These are phyloP conservation scores for Trichothecium roseum DNA, from an alignment of 2,329 filamentous ascomycete species.

Conservation along the genomic window DNA sequence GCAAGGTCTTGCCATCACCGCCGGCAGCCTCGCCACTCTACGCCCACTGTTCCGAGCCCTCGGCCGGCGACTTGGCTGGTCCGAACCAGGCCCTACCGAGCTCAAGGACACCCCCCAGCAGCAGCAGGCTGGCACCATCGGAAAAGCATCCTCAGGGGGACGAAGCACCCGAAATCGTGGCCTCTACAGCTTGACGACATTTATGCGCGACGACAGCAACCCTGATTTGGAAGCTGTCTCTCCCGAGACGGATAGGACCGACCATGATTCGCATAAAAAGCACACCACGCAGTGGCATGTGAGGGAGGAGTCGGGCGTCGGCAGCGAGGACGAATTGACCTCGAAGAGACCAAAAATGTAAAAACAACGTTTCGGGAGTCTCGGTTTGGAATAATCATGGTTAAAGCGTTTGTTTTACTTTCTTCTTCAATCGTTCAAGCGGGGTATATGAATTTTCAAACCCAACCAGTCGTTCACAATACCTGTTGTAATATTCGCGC, in stretches of 20 bases:
- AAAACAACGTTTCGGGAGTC: too few relatives aligned
- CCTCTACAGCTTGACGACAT: constrained; percentile 17
- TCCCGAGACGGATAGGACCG: constrained; percentile 5
- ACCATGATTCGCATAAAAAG: background rate
- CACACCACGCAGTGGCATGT: too few relatives aligned
- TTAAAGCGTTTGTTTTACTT: too few relatives aligned
- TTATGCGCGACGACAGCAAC: constrained; percentile 12
- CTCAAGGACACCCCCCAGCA: constrained; percentile 9
- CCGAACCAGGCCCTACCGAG: constrained; percentile 10
- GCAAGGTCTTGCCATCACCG: constrained; percentile 35
- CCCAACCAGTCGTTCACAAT: too few relatives aligned
- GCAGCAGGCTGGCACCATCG: constrained; percentile 7
- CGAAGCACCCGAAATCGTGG: constrained; percentile 5
- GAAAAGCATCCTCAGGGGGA: background rate
- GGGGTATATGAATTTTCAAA: too few relatives aligned
- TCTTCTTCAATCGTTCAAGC: too few relatives aligned
- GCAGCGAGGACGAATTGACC: too few relatives aligned
- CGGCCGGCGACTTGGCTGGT: constrained; percentile 19
- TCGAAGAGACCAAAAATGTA: too few relatives aligned
- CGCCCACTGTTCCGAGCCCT: constrained; percentile 29
- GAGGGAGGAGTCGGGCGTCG: too few relatives aligned
- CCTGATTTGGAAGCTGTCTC: too few relatives aligned
- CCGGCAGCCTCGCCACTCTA: constrained; percentile 35
- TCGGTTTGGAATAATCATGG: too few relatives aligned
- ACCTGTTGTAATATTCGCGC: too few relatives aligned